Evolutionary conservation across 2,329 filamentous ascomycete species (phyloP).

Genomic region (Alternaria sp.): DNA sequence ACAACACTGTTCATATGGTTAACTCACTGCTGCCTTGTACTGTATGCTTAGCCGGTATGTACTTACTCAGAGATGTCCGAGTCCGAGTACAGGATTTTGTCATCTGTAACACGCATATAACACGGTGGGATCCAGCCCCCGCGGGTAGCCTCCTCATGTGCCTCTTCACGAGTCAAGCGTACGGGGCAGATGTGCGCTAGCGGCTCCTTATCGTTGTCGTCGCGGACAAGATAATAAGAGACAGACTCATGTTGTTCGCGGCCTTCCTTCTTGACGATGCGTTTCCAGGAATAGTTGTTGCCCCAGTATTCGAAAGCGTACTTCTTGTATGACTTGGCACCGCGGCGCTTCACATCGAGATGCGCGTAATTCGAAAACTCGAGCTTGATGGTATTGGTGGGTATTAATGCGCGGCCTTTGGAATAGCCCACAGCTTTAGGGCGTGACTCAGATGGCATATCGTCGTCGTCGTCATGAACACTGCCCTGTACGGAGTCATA

Average conservation of each 20-base stretch:
- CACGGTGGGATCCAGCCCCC: slow-evolving; percentile 92
- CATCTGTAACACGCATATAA: slow-evolving; percentile 88
- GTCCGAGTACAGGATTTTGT: slow-evolving; percentile 70
- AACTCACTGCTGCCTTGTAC: slow-evolving; percentile 20
- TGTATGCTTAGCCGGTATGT: neutral
- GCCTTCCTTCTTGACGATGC: slow-evolving; percentile 73
- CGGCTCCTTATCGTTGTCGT: slow-evolving; percentile 65
- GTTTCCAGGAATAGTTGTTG: slow-evolving; percentile 82
- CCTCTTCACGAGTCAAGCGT: slow-evolving; percentile 73
- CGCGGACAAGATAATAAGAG: slow-evolving; percentile 81
- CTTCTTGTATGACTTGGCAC: slow-evolving; percentile 71
- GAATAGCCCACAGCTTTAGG: slow-evolving; percentile 46
- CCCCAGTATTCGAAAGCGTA: slow-evolving; percentile 98
- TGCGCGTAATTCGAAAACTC: slow-evolving; percentile 98
- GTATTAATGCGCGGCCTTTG: slow-evolving; percentile 54
- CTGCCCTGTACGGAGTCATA: slow-evolving; percentile 58
- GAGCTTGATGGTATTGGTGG: slow-evolving; percentile 83
- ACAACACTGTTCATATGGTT: slow-evolving; percentile 70
- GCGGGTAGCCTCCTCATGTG: slow-evolving; percentile 74
- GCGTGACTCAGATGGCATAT: slow-evolving; percentile 27
- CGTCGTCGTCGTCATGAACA: slow-evolving; percentile 29
- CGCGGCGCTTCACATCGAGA: slow-evolving; percentile 78
- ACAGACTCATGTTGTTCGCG: slow-evolving; percentile 62
- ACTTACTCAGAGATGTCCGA: slow-evolving; percentile 90
- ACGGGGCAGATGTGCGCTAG: slow-evolving; percentile 89